Conservation (phyloP, 1,284 basidiomycete species). For the Trametes hirsuta region DNA sequence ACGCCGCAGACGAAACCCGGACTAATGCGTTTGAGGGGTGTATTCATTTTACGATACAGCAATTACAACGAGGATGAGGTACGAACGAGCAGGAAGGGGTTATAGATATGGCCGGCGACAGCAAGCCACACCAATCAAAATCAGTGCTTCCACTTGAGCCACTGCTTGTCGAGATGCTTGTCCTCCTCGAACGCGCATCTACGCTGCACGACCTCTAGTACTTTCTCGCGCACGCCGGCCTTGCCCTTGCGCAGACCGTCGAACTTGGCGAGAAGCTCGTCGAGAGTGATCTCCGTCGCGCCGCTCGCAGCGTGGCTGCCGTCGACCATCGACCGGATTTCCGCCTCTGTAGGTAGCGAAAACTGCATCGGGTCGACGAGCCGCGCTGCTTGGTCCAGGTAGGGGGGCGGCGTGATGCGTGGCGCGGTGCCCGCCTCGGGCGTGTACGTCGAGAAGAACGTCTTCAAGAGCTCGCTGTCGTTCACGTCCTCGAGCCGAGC, state of each 20-base stretch:
- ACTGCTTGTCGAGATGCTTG: slow-evolving; percentile 50
- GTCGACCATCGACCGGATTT: slow-evolving; percentile 63
- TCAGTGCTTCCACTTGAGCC: slow-evolving; percentile 62
- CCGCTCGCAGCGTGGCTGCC: slow-evolving; percentile 61
- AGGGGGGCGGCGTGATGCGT: slow-evolving; percentile 48
- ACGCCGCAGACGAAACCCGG: too few relatives aligned
- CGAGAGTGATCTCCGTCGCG: slow-evolving; percentile 56
- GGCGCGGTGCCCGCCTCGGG: slow-evolving; percentile 44
- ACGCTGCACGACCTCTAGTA: slow-evolving; percentile 71
- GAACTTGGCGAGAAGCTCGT: slow-evolving; percentile 66
- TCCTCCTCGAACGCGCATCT: slow-evolving; percentile 61
- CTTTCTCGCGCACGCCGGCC: slow-evolving; percentile 73
- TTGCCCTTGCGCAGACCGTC: slow-evolving; percentile 53
- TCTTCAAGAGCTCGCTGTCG: slow-evolving; percentile 50
- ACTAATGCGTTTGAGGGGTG: not conserved
- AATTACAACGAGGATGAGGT: not conserved
- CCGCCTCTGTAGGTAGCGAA: slow-evolving; percentile 68
- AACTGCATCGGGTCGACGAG: slow-evolving; percentile 53
- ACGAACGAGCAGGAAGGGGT: not conserved
- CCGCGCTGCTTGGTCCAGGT: slow-evolving; percentile 29
- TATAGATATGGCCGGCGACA: not conserved
- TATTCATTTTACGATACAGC: not conserved
- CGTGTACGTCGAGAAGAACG: slow-evolving; percentile 59
- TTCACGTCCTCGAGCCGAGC: slow-evolving; percentile 59
- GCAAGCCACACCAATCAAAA: slow-evolving; percentile 3